Evolutionary conservation across 805 yeast species (phyloP).

Genomic region (Saccharomycodes ludwigii): DNA sequence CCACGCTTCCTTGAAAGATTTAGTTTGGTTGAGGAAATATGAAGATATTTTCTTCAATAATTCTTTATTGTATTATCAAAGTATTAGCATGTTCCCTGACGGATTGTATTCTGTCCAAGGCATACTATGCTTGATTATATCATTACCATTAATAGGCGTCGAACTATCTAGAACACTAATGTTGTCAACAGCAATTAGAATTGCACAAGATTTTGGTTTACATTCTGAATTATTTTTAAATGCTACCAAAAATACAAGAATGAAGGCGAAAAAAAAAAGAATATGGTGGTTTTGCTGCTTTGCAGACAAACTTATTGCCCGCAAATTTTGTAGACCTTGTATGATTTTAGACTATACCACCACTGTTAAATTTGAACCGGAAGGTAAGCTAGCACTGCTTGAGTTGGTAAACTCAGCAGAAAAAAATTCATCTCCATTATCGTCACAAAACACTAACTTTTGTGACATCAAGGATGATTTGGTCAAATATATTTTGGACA

Average conservation of each 20-base stretch:
- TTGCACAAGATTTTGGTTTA: conserved; percentile 10
- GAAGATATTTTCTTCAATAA: conserved; percentile 9
- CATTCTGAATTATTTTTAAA: conserved; percentile 8
- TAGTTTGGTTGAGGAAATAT: conserved; percentile 4
- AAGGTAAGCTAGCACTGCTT: conserved; percentile 3
- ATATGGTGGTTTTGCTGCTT: conserved; percentile 10
- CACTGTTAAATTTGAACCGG: conserved; percentile 4
- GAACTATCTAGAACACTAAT: conserved; percentile 7
- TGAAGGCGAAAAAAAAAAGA: conserved; percentile 5
- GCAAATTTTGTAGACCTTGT: conserved; percentile 7
- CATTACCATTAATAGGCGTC: conserved; percentile 5
- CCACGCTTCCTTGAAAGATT: conserved; percentile 1
- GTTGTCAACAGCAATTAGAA: conserved; percentile 9
- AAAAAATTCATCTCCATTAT: not conserved
- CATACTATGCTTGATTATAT: conserved; percentile 5
- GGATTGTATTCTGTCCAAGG: conserved; percentile 10
- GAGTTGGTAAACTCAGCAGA: conserved; percentile 2
- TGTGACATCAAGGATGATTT: conserved; percentile 2
- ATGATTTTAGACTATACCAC: conserved; percentile 9
- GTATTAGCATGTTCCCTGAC: conserved; percentile 8
- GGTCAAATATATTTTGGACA: conserved; percentile 3
- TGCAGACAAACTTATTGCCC: conserved; percentile 7
- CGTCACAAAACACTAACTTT: conserved; percentile 1
- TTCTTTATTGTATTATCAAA: conserved; percentile 8
- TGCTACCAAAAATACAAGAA: conserved; percentile 4